phyloP scores from a whole-genome alignment of 805 yeast species.

The Saturnispora mendoncae region DNA sequence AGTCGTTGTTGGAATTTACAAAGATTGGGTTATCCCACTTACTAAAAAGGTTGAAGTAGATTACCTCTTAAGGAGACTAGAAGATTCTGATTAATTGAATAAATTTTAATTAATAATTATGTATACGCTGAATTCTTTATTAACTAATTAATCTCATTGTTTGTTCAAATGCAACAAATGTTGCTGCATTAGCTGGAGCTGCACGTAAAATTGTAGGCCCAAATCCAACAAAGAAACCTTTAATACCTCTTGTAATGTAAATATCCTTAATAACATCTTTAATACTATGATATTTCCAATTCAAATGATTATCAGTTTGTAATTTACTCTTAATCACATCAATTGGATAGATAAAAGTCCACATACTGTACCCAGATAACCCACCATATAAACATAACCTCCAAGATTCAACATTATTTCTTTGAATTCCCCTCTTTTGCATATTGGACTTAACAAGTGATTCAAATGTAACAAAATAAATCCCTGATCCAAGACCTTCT shows the following conservation, averaged over 20 bases:
- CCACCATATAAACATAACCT: conserved; percentile 85
- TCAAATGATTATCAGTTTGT: conserved; percentile 60
- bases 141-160: conserved; percentile 60
- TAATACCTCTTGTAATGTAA: conserved; percentile 49
- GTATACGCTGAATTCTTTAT: not conserved
- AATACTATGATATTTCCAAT: conserved; percentile 52
- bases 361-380: conserved; percentile 79
- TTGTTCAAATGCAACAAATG: conserved; percentile 87
- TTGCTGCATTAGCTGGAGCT: conserved; percentile 96
- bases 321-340: conserved; percentile 87
- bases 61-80: conserved; percentile 75
- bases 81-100: conserved; percentile 31
- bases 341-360: conserved; percentile 79
- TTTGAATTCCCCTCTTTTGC: conserved; percentile 33
- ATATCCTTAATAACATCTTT: conserved; percentile 51
- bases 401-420: conserved; percentile 82
- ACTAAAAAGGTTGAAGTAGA: conserved; percentile 95
- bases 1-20: conserved; percentile 71
- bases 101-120: not conserved
- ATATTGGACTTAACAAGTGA: conserved; percentile 67
- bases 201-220: conserved; percentile 90
- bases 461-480: conserved; percentile 85
- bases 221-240: conserved; percentile 86
- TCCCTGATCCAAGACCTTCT: conserved; percentile 83
- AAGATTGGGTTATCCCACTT: conserved; percentile 83